Base-by-base conservation (phyloP, 768 basidiomycete genomes). In the Leucocoprinus sp. region DNA sequence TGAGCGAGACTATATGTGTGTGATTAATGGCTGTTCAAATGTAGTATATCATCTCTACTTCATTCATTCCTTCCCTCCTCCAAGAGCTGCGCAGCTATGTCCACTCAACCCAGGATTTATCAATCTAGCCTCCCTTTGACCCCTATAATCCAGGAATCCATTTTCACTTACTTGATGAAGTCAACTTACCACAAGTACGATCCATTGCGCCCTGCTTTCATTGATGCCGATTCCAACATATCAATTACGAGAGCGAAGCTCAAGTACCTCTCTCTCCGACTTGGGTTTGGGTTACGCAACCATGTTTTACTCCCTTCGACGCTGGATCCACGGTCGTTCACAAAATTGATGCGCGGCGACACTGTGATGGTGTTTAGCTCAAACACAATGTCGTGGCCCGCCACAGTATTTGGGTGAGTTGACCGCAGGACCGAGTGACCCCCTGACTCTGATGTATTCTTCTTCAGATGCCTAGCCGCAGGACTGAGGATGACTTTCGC, bases 121-220 rank as follows among this genome's bases (percentile, higher is more conserved):
- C 47, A 35, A 18, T 59, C 58, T 2, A 37, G 31, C 8, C 2
- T 50, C 6, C 52, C 58, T 1, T 43, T 51, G 15, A 52, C 57
- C 4, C 55, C 53, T n/a, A 36, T 56, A 24, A 19, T 48, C n/a
- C 52, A 43, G 19, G 39, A 33, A 11, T 57, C 56, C 17, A 49
- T 61, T 28, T 61, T 57, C 43, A 61, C 60, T 26, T 43, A 49
- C 11, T 47, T 61, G 23, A 54, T 61, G 37, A 42, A 45, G 14
- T 50, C 51, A 0, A 53, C 50, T 5, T 53, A 54, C 28, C 43
- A 55, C 8, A 51, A 53, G 27, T 51, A 50, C 3, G 48, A 49
- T 23, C 52, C 58, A 0, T 37, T 46, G 5, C 18, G 21, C 34
- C 37, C 23, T 2, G 60, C 58, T 6, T 55, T 53, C 40, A 49